phyloP scores from a whole-genome alignment of 2,329 filamentous ascomycete species.

The Atkinsonella hypoxylon region DNA sequence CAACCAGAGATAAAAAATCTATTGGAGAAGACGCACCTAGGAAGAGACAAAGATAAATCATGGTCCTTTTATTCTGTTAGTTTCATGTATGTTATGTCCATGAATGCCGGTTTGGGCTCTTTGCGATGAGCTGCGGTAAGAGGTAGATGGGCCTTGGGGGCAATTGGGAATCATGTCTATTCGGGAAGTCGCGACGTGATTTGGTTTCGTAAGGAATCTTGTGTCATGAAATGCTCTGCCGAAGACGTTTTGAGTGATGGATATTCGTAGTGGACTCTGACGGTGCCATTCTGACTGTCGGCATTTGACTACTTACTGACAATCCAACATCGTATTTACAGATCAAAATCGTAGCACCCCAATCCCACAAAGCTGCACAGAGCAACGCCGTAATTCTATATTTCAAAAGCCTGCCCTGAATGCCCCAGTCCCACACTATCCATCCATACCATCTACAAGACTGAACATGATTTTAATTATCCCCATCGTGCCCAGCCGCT shows the following conservation, averaged over 20 bases:
- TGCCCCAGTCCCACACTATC: not conserved
- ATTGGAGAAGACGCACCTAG: not conserved
- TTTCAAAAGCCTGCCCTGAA: not conserved
- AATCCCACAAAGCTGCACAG: not conserved
- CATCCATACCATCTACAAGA: constrained; percentile 1
- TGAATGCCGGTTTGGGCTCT: not conserved
- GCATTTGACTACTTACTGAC: not conserved
- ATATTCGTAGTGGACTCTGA: too few relatives aligned
- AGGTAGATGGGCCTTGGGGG: constrained; percentile 1
- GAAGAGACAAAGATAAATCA: not conserved
- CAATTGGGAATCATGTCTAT: not conserved
- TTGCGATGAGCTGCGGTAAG: not conserved
- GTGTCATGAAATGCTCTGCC: too few relatives aligned
- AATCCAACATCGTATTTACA: not conserved
- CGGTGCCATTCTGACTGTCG: too few relatives aligned
- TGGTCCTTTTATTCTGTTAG: not conserved
- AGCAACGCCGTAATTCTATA: constrained; percentile 7
- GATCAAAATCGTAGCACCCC: not conserved
- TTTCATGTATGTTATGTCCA: not conserved
- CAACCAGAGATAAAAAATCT: not conserved
- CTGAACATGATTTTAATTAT: not conserved
- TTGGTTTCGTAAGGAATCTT: not conserved
- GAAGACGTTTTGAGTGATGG: too few relatives aligned
- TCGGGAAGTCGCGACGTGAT: too few relatives aligned
- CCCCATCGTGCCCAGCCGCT: not conserved